These are phyloP conservation scores for Decorospora gaudefroyi DNA, from an alignment of 2,329 filamentous ascomycete genomes.

Conservation along the genomic window DNA sequence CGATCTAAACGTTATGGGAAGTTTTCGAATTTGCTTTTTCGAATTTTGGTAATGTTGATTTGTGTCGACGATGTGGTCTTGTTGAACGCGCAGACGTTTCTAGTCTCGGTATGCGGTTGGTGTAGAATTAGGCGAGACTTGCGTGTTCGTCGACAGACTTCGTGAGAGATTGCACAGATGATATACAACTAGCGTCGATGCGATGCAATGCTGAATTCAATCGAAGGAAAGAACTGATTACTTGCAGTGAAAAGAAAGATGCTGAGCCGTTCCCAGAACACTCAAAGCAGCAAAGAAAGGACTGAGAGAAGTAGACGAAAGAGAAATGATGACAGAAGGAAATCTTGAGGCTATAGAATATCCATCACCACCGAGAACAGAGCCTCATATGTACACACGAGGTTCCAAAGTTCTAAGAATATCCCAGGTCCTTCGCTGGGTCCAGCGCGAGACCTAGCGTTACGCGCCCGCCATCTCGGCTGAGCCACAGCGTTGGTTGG, in stretches of 20 bases:
- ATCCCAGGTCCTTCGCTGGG: slow-evolving; percentile 16
- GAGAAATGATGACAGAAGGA: slow-evolving; percentile 12
- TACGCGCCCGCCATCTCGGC: slow-evolving; percentile 26
- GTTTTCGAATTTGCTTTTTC: not conserved
- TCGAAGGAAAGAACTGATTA: slow-evolving; percentile 4
- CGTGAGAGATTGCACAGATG: too few species aligned
- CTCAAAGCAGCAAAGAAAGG: slow-evolving; percentile 12
- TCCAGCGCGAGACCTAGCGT: slow-evolving; percentile 22
- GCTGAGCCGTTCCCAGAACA: slow-evolving; percentile 23
- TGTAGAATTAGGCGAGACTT: slow-evolving; percentile 5
- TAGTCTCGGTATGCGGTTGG: not conserved
- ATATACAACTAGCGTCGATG: too few species aligned
- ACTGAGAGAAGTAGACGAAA: slow-evolving; percentile 10
- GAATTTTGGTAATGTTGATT: not conserved
- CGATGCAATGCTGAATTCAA: slow-evolving; percentile 11
- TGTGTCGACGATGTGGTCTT: not conserved
- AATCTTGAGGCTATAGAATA: slow-evolving; percentile 10
- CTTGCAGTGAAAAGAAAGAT: slow-evolving; percentile 1
- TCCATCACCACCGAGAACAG: not conserved
- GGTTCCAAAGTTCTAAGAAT: slow-evolving; percentile 19
- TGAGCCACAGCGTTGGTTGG: slow-evolving; percentile 28
- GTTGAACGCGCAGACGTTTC: not conserved
- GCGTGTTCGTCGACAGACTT: not conserved
- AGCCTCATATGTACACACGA: slow-evolving; percentile 13
- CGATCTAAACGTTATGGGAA: not conserved